These are phyloP conservation scores for Elongisporangium undulatum DNA, from an alignment of 352 stramenopile genomes.

Conservation along the genomic window DNA sequence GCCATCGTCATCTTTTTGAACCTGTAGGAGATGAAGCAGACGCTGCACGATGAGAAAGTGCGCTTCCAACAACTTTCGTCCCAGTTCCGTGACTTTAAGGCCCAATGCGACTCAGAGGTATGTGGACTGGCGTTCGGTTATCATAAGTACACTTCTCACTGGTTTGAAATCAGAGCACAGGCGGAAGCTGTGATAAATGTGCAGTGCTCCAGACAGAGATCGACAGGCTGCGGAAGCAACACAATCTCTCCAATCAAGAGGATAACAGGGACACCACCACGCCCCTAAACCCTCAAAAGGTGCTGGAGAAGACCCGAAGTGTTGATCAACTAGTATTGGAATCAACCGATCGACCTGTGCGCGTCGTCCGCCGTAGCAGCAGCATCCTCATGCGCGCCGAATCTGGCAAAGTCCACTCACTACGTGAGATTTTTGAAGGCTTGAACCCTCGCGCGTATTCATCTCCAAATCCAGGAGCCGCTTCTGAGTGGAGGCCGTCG, in stretches of 20 bases:
- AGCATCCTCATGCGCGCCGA: not conserved
- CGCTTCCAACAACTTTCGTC: slow-evolving; percentile 23
- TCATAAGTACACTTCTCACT: not conserved
- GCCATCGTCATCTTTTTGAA: not conserved
- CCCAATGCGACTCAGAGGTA: slow-evolving; percentile 3
- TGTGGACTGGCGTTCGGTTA: not conserved
- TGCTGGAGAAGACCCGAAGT: not conserved
- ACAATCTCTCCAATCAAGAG: not conserved
- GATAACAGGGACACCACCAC: not conserved
- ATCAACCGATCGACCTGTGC: not conserved
- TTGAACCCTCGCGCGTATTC: not conserved
- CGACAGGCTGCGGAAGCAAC: not conserved
- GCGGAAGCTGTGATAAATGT: not conserved
- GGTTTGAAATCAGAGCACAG: not conserved
- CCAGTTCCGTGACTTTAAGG: slow-evolving; percentile 27
- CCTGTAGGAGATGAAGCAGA: slow-evolving; percentile 41
- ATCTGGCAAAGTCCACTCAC: not conserved
- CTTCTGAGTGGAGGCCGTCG: not conserved
- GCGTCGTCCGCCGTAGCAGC: not conserved
- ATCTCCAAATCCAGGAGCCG: not conserved
- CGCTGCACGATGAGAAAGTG: slow-evolving; percentile 33
- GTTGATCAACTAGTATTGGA: not conserved
- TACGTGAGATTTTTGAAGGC: not conserved
- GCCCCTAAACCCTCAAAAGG: not conserved
- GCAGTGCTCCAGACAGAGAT: not conserved